Evolutionary conservation across 352 stramenopile species (phyloP), one percentile per base, ranked within the genome.

Genomic region (Globisporangium uncinulatum): DNA sequence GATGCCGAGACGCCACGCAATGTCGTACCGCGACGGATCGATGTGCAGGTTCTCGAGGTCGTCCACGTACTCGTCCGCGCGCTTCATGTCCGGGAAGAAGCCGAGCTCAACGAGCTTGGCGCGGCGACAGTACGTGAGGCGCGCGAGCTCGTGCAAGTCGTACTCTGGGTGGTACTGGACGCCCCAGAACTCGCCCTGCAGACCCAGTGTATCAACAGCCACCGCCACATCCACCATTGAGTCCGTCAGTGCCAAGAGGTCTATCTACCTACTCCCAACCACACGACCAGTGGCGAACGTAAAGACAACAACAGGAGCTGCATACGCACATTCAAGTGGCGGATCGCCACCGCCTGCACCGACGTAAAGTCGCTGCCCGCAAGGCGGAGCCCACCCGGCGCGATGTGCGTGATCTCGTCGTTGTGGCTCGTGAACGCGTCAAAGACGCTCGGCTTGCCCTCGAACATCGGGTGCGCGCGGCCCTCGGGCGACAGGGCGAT

Each of bases 101-200:
- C 80, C 83, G 56, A 89, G 56, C 15, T 75, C 62, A 19, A 87
- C 70, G n/a, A 89, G 69, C 43, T 85, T 85, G 43, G 73, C 69
- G 49, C 79, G 73, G 31, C 79, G 79, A 51, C 79, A 89, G 69
- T 89, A 80, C 43, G 73, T 89, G 46, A 93, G 63, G 1, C 80
- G 75, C 29, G 80, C 83, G 24, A 93, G 74, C 61, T 93, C 83
- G 57, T 90, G 80, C 29, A 93, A 60, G 55, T 93, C 77, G 67
- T 93, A 93, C 67, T 93, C 83, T 4, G 80, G 80, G 52, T 93
- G 83, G 56, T 93, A 93, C 54, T 93, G 83, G n/a, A 93, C 71
- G 45, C 63, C 77, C 83, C 83, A 93, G 49, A 93, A 93, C 19
- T 93, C 80, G 42, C 83, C 83, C 63, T 76, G 20, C n/a, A n/a